A percentile compares a stretch with the other conserved stretches of the same genome.
These are phyloP conservation scores for Clonostachys solani DNA, from an alignment of 2,329 filamentous ascomycete genomes.

Conservation along the genomic window DNA sequence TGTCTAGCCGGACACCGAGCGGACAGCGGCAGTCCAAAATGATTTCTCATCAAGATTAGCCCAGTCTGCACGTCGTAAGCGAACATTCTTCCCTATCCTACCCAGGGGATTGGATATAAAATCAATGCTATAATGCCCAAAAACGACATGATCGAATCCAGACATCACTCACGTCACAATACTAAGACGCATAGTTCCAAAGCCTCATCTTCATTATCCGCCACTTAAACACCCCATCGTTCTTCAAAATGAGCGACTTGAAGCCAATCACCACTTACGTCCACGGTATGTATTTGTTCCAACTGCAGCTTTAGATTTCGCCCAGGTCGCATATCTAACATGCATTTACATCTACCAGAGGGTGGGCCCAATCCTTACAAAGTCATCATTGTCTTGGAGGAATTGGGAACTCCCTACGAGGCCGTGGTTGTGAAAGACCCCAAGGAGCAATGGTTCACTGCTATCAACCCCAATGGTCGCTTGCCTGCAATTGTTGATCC, in stretches of 20 bases:
- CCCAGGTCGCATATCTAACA: neutral
- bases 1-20: no score
- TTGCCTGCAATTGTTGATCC: conserved; percentile 23
- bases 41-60: no score
- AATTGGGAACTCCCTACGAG: conserved; percentile 18
- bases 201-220: neutral
- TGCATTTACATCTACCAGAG: neutral
- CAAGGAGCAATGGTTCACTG: conserved; percentile 14
- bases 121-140: no score
- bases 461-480: conserved; percentile 26
- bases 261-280: conserved; percentile 10
- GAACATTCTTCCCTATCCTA: no score
- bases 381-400: conserved; percentile 14
- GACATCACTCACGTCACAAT: no score
- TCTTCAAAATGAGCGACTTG: conserved; percentile 3
- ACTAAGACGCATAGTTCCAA: no score
- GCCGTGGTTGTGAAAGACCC: conserved; percentile 8
- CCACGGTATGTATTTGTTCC: conserved; percentile 2
- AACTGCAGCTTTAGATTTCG: conserved; percentile 9
- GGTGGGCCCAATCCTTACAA: conserved; percentile 7
- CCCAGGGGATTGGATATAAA: no score
- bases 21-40: no score
- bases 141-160: no score
- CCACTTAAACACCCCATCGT: neutral
- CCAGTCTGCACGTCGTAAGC: no score